Conservation (phyloP, 1,284 basidiomycete species). For the Uromyces viciae-fabae region DNA sequence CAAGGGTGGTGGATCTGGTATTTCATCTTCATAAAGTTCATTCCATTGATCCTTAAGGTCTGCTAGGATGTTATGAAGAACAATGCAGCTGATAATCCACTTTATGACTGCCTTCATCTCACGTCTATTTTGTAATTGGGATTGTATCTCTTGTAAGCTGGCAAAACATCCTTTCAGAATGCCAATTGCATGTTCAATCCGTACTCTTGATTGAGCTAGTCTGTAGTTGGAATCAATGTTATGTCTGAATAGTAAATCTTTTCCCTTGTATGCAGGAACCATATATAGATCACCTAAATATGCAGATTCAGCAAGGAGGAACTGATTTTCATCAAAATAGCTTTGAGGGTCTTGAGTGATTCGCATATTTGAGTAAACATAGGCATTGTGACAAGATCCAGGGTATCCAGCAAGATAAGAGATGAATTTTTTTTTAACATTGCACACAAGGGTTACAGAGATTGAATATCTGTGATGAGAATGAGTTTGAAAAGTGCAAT, state of each 20-base stretch:
- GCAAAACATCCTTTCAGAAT: conserved; percentile 8
- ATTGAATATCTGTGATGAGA: too few species aligned
- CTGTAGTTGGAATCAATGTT: neutral
- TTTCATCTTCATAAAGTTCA: neutral
- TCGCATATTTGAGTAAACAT: too few species aligned
- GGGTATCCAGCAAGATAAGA: too few species aligned
- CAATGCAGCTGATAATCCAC: neutral
- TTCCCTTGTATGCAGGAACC: neutral
- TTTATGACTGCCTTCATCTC: conserved; percentile 7
- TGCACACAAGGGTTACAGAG: too few species aligned
- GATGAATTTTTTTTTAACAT: too few species aligned
- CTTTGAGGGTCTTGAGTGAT: too few species aligned
- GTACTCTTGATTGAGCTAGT: neutral
- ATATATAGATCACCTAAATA: neutral
- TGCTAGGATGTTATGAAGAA: neutral
- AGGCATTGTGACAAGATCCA: too few species aligned
- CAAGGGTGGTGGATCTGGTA: neutral
- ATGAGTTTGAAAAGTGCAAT: too few species aligned
- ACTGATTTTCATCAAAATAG: neutral
- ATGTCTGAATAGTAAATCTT: neutral
- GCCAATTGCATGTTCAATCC: conserved; percentile 9
- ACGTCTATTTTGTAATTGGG: neutral
- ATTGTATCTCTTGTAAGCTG: neutral
- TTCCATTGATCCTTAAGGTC: conserved; percentile 1
- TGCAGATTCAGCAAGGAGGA: neutral